A percentile compares a stretch with the other conserved stretches of the same genome.
Evolutionary conservation across 2,329 filamentous ascomycete genomes (phyloP).

Genomic region (Cadophora gregata): DNA sequence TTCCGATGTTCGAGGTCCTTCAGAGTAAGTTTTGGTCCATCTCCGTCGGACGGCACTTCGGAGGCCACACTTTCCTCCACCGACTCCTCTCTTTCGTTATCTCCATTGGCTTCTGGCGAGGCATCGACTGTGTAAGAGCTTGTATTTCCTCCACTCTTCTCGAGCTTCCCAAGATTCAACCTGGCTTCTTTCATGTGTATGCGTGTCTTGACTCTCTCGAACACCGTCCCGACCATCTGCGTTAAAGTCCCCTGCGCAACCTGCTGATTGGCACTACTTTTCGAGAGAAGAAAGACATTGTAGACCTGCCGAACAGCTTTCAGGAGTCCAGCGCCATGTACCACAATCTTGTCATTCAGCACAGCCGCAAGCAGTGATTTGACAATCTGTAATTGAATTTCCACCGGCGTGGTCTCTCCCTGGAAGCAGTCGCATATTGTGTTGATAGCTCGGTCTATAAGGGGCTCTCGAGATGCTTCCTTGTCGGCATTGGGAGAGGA

Average conservation of each 20-base stretch:
- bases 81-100: constrained; percentile 38
- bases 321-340: constrained; percentile 92
- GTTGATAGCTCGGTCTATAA: constrained; percentile 97
- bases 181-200: constrained; percentile 87
- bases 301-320: constrained; percentile 98
- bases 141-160: constrained; percentile 39
- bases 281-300: constrained; percentile 96
- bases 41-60: constrained; percentile 43
- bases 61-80: constrained; percentile 36
- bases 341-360: constrained; percentile 97
- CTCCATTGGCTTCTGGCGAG: constrained; percentile 35
- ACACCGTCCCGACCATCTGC: constrained; percentile 98
- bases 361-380: constrained; percentile 96
- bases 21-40: constrained; percentile 63
- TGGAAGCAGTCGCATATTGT: constrained; percentile 99
- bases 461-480: constrained; percentile 61
- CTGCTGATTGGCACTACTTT: constrained; percentile 93
- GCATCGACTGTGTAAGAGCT: constrained; percentile 44
- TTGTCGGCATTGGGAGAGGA: constrained; percentile 49
- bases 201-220: constrained; percentile 88
- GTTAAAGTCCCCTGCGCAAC: constrained; percentile 96
- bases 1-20: constrained; percentile 72
- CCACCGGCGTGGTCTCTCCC: constrained; percentile 88
- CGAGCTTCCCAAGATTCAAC: constrained; percentile 52
- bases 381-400: constrained; percentile 97